Base-by-base conservation (phyloP, 306 rosid species). In the Rosa rugosa region DNA sequence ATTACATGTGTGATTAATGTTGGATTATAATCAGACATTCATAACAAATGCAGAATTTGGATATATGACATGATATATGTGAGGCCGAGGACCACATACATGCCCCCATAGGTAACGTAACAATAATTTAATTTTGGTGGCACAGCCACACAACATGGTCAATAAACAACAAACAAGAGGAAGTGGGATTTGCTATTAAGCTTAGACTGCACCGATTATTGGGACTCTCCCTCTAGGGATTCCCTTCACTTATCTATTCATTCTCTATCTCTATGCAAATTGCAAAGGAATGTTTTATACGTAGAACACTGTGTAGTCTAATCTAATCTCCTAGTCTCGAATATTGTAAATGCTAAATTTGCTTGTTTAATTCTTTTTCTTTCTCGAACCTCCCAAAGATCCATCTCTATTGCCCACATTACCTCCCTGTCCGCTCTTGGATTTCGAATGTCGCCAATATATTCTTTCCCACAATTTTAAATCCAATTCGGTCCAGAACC, bases 161-260 rank as follows among this genome's bases (percentile, higher is more conserved):
- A 73, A 69, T 63, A 50, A 12, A 49, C 20, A 23, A 73, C 46
- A 34, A 54, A 45, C 62, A 36, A 70, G 84, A 75, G 74, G 81
- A 84, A 83, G 96, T 89, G 92, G 88, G 93, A 94, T 92, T 85
- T 86, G 91, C 69, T 79, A 81, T 56, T 40, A 27, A 64, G 45
- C 69, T 64, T 34, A 77, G 80, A 82, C 44, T 76, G 79, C 91
- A 82, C 87, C 78, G 98, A 85, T 62, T 62, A 54, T 69, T 80
- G 97, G 40, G 90, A 3, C 16, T 67, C 71, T 67, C 45, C 71
- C 88, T 83, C 94, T 90, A 77, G 97, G 98, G 94, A 89, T 89
- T 94, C 91, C 88, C 94, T 91, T 75, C 72, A 72, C 76, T 72
- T 63, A 77, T 72, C 76, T 81, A n/a, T 78, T 75, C 70, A 14